Evolutionary conservation across 768 basidiomycete genomes (phyloP).

Genomic region (Clavaria fumosa): DNA sequence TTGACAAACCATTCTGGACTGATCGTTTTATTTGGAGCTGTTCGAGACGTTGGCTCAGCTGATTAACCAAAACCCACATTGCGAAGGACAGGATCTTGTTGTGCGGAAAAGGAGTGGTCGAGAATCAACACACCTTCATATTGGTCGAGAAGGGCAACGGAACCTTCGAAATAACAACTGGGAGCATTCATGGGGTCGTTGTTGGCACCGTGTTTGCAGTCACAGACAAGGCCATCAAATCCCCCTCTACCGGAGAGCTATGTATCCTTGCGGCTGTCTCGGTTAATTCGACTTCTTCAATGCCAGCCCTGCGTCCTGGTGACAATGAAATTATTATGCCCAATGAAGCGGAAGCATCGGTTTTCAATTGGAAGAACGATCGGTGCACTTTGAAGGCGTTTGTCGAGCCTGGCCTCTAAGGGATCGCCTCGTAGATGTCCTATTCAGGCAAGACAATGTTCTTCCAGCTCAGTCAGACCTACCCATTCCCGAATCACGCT

Average conservation of each 20-base stretch:
- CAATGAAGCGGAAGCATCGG: not conserved
- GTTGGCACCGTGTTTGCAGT: constrained; percentile 2
- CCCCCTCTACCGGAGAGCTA: not conserved
- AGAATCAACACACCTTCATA: not conserved
- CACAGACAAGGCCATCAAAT: not conserved
- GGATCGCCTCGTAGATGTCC: not conserved
- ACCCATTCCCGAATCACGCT: not conserved
- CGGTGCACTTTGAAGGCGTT: not conserved
- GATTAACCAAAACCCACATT: constrained; percentile 9
- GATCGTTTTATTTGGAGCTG: not conserved
- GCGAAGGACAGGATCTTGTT: constrained; percentile 1
- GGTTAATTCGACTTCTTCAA: not conserved
- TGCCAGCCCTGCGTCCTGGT: not conserved
- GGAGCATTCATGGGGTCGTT: constrained; percentile 4
- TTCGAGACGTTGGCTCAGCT: constrained; percentile 7
- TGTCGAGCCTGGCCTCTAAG: not conserved
- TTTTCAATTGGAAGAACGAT: not conserved
- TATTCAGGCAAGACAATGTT: not conserved
- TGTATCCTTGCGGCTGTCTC: not conserved
- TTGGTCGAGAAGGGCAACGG: not conserved
- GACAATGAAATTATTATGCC: not conserved
- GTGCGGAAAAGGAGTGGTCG: not conserved
- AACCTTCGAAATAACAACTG: not conserved
- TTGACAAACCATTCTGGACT: not conserved
- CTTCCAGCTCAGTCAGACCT: not conserved